Percentiles rank a stretch among this genome's conserved stretches.
phyloP scores from a whole-genome alignment of 495 filamentous ascomycete genomes.

The Aspergillus bertholletiae region DNA sequence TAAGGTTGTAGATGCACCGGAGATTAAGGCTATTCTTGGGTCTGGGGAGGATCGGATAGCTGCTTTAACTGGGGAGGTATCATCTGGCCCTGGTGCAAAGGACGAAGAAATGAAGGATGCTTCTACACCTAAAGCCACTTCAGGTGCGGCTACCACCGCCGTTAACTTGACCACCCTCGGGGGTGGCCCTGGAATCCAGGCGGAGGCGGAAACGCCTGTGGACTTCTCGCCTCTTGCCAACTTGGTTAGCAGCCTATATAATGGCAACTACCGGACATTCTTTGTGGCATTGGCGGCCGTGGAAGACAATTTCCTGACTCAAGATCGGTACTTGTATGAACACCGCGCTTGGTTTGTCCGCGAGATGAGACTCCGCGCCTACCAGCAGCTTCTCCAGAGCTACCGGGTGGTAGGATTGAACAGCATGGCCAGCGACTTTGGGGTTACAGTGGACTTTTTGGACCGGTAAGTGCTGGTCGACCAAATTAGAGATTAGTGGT shows the following conservation, averaged over 20 bases:
- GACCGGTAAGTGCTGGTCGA: slow-evolving; percentile 62
- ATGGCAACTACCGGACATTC: slow-evolving; percentile 87
- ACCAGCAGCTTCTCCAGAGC: slow-evolving; percentile 94
- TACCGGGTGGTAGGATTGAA: slow-evolving; percentile 93
- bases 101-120: slow-evolving; percentile 79
- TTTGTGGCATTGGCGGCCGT: slow-evolving; percentile 88
- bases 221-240: slow-evolving; percentile 82
- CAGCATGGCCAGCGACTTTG: slow-evolving; percentile 96
- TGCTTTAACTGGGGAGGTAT: slow-evolving; percentile 68
- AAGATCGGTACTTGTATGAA: slow-evolving; percentile 91
- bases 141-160: slow-evolving; percentile 55
- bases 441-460: slow-evolving; percentile 90
- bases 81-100: slow-evolving; percentile 70
- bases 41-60: slow-evolving; percentile 81
- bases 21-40: slow-evolving; percentile 94
- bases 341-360: slow-evolving; percentile 94
- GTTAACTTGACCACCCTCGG: slow-evolving; percentile 84
- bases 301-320: slow-evolving; percentile 88
- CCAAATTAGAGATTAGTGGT: neutral
- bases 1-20: slow-evolving; percentile 95
- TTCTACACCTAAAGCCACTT: slow-evolving; percentile 47
- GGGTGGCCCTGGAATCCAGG: slow-evolving; percentile 60
- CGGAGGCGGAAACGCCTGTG: slow-evolving; percentile 68
- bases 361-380: slow-evolving; percentile 93
- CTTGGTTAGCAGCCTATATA: slow-evolving; percentile 86